Base-by-base conservation (phyloP, 129 eudicot genomes). In the Saposhnikovia divaricata region DNA sequence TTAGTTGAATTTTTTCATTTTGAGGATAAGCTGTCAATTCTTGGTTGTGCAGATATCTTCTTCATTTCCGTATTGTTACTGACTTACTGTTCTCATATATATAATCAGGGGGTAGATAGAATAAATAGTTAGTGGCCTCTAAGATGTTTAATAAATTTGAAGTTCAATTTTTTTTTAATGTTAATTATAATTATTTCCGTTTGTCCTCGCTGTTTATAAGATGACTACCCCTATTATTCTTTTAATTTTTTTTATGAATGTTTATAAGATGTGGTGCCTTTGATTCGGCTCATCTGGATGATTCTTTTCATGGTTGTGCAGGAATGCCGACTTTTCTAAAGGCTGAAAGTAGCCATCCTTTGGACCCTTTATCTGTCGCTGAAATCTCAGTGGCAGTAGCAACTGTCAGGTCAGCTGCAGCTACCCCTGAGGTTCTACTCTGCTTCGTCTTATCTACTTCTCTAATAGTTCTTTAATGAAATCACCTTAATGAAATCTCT, bases 361-460 rank as follows among this genome's bases (percentile, higher is more conserved):
- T 96, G 89, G 99, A 96, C 81, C 99, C 99, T 61, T 82, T 96
- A 84, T 86, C 98, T 79, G 90, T 97, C 79, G 89, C 98, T 63
- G 99, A 96, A 85, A 96, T 96, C 82, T 82, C 90, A 82, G 95
- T 96, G 76, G 99, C 98, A 16, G 95, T 92, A 55, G 98, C 90
- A 81, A 90, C 99, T 80, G 99, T 96, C 78, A 84, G 97, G 84
- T 98, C 99, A 48, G 99, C 99, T 89, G 99, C 98, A 74, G 93
- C 95, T 45, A 96, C 97, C 61, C 98, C 99, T 46, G 98, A 96
- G 99, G 98, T 96, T 57, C 76, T 48, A 28, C 39, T 61, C 47
- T 65, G 21, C 19, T 2, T 23, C 12, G 9, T 28, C 40, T 27
- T 27, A 39, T 38, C 51, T 72, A 7, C 16, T 34, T 39, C 15